A percentile compares a stretch with the other conserved stretches of the same genome.
phyloP scores from a whole-genome alignment of 441 rosid genomes.

The Adansonia gregorii region DNA sequence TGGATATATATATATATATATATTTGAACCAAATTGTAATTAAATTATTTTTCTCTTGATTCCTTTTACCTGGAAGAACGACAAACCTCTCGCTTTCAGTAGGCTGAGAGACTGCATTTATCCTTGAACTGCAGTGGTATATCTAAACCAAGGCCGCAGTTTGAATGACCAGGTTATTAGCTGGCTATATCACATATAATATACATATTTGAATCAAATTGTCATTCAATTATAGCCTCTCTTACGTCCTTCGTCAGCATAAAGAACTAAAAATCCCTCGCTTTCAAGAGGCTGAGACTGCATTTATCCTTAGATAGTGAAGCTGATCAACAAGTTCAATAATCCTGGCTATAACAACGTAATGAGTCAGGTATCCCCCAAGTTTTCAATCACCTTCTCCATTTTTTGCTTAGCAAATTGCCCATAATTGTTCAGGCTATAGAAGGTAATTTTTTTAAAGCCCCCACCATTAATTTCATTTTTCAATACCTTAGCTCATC shows the following conservation, averaged over 20 bases:
- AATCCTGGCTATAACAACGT: not conserved
- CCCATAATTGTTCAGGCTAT: not conserved
- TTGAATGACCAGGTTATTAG: not conserved
- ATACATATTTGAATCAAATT: too few relatives aligned
- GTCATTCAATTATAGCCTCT: not conserved
- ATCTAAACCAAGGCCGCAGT: not conserved
- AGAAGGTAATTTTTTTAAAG: not conserved
- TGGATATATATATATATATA: not conserved
- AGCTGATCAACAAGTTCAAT: not conserved
- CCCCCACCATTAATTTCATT: not conserved
- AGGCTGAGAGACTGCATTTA: too few relatives aligned
- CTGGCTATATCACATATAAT: not conserved
- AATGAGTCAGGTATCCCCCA: not conserved
- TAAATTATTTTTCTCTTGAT: not conserved
- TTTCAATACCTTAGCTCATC: not conserved
- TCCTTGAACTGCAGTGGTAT: not conserved
- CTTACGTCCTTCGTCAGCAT: not conserved
- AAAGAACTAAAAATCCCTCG: not conserved
- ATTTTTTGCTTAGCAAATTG: not conserved
- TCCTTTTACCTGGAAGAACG: not conserved
- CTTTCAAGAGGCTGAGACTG: constrained; percentile 1
- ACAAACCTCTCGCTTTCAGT: not conserved
- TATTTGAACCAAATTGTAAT: not conserved
- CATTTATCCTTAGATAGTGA: not conserved
- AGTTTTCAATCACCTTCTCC: constrained; percentile 1